Conservation (phyloP, 208 protist genomes). For the Trypanosoma vivax region DNA sequence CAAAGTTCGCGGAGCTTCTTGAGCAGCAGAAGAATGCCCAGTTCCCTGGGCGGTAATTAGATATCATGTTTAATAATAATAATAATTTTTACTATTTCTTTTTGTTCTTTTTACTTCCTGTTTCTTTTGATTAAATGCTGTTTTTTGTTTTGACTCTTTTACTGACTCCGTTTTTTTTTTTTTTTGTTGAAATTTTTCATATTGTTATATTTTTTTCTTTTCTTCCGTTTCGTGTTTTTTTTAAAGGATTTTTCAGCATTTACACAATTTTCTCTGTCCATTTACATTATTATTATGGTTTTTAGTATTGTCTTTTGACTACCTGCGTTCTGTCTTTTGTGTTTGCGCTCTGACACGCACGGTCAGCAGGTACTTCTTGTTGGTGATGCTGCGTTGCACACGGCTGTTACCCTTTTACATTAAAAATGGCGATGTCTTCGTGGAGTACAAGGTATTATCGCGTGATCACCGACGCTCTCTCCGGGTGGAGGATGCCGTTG, state of each 20-base stretch:
- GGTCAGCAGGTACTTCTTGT: no score
- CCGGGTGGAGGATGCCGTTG: constrained; percentile 70
- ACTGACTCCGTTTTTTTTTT: constrained; percentile 1
- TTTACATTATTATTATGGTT: no score
- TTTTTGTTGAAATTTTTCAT: not conserved
- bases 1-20: constrained; percentile 85
- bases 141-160: not conserved
- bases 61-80: no score
- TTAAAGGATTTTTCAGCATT: no score
- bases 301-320: no score
- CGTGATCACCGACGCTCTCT: constrained; percentile 70
- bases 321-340: no score
- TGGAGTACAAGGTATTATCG: constrained; percentile 81
- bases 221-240: no score
- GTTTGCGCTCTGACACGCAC: no score
- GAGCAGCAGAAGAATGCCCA: constrained; percentile 91
- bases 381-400: constrained; percentile 30
- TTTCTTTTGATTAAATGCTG: constrained; percentile 2
- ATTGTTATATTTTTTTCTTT: no score
- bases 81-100: no score
- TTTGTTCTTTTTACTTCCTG: constrained; percentile 5
- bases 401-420: constrained; percentile 44
- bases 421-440: constrained; percentile 55
- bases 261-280: no score
- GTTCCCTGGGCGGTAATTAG: constrained; percentile 75